Percentiles rank a stretch among this genome's conserved stretches.
Evolutionary conservation across 495 filamentous ascomycete genomes (phyloP).

Genomic region (Penicillium fimorum): DNA sequence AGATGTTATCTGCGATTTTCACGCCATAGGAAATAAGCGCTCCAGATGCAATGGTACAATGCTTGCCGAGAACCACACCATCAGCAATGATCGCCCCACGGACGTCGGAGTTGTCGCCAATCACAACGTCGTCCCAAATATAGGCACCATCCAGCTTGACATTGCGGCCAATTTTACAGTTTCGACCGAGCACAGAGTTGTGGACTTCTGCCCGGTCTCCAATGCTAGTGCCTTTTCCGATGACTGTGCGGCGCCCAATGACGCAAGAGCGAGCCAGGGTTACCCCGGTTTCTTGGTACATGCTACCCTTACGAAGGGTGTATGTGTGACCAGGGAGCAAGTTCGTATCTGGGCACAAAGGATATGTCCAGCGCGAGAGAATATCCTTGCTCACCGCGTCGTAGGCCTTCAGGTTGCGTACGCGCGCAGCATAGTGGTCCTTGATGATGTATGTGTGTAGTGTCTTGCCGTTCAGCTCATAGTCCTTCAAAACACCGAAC

Average conservation of each 20-base stretch:
- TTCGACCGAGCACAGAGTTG: constrained; percentile 75
- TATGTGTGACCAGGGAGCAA: constrained; percentile 74
- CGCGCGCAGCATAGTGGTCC: constrained; percentile 75
- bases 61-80: constrained; percentile 65
- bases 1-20: constrained; percentile 60
- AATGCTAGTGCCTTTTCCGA: constrained; percentile 75
- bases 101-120: constrained; percentile 71
- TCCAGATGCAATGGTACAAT: constrained; percentile 64
- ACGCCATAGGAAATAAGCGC: constrained; percentile 80
- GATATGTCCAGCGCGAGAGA: constrained; percentile 86
- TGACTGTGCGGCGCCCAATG: constrained; percentile 61
- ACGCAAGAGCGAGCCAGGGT: constrained; percentile 69
- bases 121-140: constrained; percentile 81
- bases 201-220: constrained; percentile 66
- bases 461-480: constrained; percentile 92
- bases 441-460: constrained; percentile 87
- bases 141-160: constrained; percentile 77
- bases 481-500: constrained; percentile 90
- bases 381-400: constrained; percentile 88
- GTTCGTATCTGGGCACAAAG: constrained; percentile 90
- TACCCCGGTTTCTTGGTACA: constrained; percentile 71
- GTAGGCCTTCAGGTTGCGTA: constrained; percentile 82
- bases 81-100: constrained; percentile 73
- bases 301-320: constrained; percentile 58
- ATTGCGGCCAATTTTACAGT: constrained; percentile 81